These are phyloP conservation scores for Salix koriyanagi DNA, from an alignment of 345 rosid species.

Conservation along the genomic window DNA sequence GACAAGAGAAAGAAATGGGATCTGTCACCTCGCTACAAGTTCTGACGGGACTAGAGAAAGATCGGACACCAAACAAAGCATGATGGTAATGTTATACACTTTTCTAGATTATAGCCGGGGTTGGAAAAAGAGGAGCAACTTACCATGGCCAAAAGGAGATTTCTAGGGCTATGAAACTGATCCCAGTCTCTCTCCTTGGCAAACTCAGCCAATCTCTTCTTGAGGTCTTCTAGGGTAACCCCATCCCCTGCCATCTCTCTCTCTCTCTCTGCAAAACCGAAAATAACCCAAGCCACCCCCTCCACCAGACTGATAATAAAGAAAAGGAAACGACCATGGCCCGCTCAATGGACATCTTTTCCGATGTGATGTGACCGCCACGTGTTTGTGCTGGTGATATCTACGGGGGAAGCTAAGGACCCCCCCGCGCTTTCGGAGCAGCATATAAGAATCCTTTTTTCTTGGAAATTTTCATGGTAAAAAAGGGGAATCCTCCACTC, in stretches of 20 bases:
- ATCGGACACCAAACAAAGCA: not conserved
- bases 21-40: not conserved
- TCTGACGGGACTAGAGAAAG: not conserved
- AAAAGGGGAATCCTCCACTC: too few species aligned
- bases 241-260: not conserved
- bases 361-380: not conserved
- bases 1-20: not conserved
- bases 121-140: not conserved
- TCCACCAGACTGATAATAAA: not conserved
- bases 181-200: constrained; percentile 41
- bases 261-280: not conserved
- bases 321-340: not conserved
- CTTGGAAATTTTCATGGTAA: too few species aligned
- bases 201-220: constrained; percentile 29
- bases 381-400: not conserved
- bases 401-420: not conserved
- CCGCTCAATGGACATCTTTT: not conserved
- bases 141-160: constrained; percentile 47
- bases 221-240: constrained; percentile 26
- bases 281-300: not conserved
- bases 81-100: not conserved
- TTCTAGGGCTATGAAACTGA: constrained; percentile 36
- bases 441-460: too few species aligned
- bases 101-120: not conserved
- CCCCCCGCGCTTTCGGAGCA: too few species aligned